phyloP scores from a whole-genome alignment of 1,284 basidiomycete species.

The Porodaedalea pini region DNA sequence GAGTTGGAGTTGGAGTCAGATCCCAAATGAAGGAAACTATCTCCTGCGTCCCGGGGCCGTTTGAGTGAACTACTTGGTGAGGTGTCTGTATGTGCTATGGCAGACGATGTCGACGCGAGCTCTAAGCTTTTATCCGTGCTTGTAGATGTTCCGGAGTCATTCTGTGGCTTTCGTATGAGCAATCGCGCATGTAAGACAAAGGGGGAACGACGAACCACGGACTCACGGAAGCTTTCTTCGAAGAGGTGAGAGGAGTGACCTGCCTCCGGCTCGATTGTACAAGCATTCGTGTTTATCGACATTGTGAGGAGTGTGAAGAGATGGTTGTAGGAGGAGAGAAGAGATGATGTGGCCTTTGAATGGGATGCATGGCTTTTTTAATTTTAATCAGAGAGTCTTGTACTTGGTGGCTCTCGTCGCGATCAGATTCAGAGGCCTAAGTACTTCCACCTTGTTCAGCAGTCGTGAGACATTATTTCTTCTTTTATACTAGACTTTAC shows the following conservation, averaged over 20 bases:
- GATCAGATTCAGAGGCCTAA: neutral
- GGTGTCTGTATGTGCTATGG: neutral
- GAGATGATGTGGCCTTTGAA: neutral
- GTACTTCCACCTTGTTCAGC: neutral
- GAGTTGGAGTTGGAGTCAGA: neutral
- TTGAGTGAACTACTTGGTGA: neutral
- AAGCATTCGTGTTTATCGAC: neutral
- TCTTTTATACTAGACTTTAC: neutral
- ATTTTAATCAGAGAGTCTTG: no score
- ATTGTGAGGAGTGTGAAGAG: no score
- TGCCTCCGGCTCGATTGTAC: neutral
- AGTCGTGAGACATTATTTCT: neutral
- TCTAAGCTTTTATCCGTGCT: no score
- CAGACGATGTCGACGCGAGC: neutral
- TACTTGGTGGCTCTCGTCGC: no score
- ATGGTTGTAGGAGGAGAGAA: neutral
- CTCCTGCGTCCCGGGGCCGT: neutral
- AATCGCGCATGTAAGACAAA: no score
- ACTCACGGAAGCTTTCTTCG: no score
- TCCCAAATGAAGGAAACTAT: neutral
- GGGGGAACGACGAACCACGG: no score
- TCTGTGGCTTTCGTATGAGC: no score
- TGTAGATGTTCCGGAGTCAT: no score
- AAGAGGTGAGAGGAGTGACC: no score
- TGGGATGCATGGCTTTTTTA: no score